Evolutionary conservation across 2,329 filamentous ascomycete genomes (phyloP).

Genomic region (Colletotrichum sojae): DNA sequence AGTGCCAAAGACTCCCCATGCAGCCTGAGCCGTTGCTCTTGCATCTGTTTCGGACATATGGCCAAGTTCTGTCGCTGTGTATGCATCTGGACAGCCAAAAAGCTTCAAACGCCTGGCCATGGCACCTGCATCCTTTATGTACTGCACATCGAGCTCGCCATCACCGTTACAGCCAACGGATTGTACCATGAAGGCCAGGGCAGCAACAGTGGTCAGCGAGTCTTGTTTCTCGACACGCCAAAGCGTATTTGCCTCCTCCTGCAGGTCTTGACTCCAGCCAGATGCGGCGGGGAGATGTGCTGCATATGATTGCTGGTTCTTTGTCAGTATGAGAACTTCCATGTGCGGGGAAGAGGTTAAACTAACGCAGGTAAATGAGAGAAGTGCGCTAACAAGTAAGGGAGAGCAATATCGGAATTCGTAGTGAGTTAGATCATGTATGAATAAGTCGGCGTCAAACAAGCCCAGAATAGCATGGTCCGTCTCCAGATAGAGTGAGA

Average conservation of each 20-base stretch:
- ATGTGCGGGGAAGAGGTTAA: background rate
- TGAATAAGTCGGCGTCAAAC: constrained; percentile 52
- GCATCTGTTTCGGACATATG: constrained; percentile 17
- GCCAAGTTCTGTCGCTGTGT: constrained; percentile 17
- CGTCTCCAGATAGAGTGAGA: constrained; percentile 54
- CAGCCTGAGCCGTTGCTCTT: constrained; percentile 35
- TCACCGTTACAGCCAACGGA: constrained; percentile 36
- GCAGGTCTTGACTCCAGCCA: constrained; percentile 32
- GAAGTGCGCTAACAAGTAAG: constrained; percentile 53
- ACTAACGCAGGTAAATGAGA: constrained; percentile 54
- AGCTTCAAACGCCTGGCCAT: constrained; percentile 36
- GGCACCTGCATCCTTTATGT: constrained; percentile 31
- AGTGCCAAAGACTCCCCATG: constrained; percentile 55
- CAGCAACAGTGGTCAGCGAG: constrained; percentile 24
- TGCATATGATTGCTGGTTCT: constrained; percentile 29
- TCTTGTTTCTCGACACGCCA: constrained; percentile 35
- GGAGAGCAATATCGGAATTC: constrained; percentile 49
- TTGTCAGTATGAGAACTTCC: background rate
- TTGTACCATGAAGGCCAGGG: constrained; percentile 30
- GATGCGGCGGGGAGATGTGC: constrained; percentile 28
- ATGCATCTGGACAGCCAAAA: constrained; percentile 33
- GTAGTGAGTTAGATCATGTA: constrained; percentile 49
- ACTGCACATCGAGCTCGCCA: constrained; percentile 32
- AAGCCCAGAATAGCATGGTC: constrained; percentile 56
- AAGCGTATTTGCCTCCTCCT: constrained; percentile 31